Conservation (phyloP, 148 eudicot species). For the Linanthus parryae region DNA sequence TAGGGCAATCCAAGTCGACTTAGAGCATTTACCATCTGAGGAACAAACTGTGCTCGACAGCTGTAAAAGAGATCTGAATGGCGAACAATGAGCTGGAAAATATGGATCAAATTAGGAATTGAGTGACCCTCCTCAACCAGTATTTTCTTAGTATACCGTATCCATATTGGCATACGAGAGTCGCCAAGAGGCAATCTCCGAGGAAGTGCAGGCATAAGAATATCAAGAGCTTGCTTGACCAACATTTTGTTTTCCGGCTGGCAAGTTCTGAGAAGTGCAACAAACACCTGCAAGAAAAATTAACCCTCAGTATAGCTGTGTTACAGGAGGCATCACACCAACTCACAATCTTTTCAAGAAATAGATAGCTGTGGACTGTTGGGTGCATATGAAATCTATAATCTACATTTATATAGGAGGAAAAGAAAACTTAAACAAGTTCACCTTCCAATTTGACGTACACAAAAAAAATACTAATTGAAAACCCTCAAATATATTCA, state of each 20-base stretch:
- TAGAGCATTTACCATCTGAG: slow-evolving; percentile 98
- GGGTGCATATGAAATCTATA: too few species aligned
- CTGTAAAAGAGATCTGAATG: slow-evolving; percentile 98
- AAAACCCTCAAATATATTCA: too few species aligned
- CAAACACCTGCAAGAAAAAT: slow-evolving; percentile 71
- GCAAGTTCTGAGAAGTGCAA: slow-evolving; percentile 94
- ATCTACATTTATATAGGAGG: too few species aligned
- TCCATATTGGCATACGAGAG: slow-evolving; percentile 99
- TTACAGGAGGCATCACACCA: too few species aligned
- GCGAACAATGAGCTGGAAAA: slow-evolving; percentile 97
- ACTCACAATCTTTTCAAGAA: too few species aligned
- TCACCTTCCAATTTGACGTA: too few species aligned
- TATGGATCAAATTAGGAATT: slow-evolving; percentile 91
- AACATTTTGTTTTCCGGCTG: slow-evolving; percentile 99
- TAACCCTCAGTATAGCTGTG: slow-evolving; percentile 11
- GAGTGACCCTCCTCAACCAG: slow-evolving; percentile 99
- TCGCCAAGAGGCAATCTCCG: slow-evolving; percentile 91
- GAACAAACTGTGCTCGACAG: slow-evolving; percentile 98
- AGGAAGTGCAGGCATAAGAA: slow-evolving; percentile 98
- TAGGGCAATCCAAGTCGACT: slow-evolving; percentile 95
- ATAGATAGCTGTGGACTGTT: too few species aligned
- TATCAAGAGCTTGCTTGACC: slow-evolving; percentile 98
- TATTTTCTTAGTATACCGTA: slow-evolving; percentile 95
- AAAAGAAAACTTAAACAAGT: too few species aligned
- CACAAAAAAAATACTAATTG: too few species aligned